Evolutionary conservation across 2,329 filamentous ascomycete species (phyloP), one percentile per base, ranked within the genome.

Genomic region (Alternaria sp.): DNA sequence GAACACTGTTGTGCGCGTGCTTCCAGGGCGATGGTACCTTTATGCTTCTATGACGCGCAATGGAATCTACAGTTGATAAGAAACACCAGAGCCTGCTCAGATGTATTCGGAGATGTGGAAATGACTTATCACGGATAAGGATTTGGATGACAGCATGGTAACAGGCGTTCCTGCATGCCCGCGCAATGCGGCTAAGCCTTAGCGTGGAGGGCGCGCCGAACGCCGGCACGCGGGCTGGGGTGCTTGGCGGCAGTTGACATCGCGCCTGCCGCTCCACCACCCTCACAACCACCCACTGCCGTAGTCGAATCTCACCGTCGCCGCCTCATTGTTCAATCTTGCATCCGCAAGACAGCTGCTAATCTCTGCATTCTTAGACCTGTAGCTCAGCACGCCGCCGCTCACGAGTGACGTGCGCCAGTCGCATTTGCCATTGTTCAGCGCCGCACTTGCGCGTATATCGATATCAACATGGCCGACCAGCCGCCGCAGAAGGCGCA

Each of bases 401-500:
- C 32, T n/a, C 25, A 21, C 36, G 23, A 30, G 47, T 30, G 44
- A 19, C 25, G 43, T 30, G 36, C n/a, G 45, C n/a, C 52, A 32
- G 5, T 47, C 59, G 36, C 59, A 57, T 40, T 62, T 55, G 64
- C 57, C 59, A n/a, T 28, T 43, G 30, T 59, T n/a, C 30, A 21
- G 21, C 46, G 57, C 47, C 53, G 60, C 52, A 53, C 58, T 36
- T 61, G 47, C 60, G 56, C 58, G 30, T 59, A 44, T n/a, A 57
- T 30, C 57, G 47, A 58, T 59, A 63, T 66, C 64, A 67, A 56
- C 49, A 77, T 77, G 74, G 62, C 67, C 15, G 68, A 67, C 21
- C 70, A 72, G 63, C 67, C 66, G 57, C 62, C 65, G 23, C 68
- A 72, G 63, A 73, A 73, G 69, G 59, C 67, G 62, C 63, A 67